Base-by-base conservation (phyloP, 2,329 filamentous ascomycete genomes). In the Penicillium concentricum region DNA sequence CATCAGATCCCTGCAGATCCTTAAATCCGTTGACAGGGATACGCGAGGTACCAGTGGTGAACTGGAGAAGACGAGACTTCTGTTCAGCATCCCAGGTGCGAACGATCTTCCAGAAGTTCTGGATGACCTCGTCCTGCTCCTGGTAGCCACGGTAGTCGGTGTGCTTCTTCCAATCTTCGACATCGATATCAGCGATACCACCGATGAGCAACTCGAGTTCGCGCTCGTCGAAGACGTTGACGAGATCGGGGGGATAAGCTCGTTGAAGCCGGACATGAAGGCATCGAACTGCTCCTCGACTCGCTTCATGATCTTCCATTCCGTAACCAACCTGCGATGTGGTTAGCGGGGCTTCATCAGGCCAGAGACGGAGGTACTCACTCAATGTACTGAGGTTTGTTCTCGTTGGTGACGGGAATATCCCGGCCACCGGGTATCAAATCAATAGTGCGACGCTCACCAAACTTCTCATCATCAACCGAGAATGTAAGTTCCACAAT, bases 131-230 rank as follows among this genome's bases (percentile, higher is more conserved):
- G 69, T 99, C 94, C 56, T 88, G 92, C 78, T 99, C 94, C 10
- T 95, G 97, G 82, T 99, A 99, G 53, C 94, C 94, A 67, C 94
- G 89, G 77, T 99, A 99, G 72, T 99, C 94, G 45, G 94, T 99
- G 79, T 99, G 94, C 82, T 99, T 99, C 88, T 99, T 97, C 94
- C 94, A 99, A 77, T 99, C 94, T 59, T 99, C 94, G 16, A 99
- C 93, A 70, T 99, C 94, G 66, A 99, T 99, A 77, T 99, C 94
- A n/a, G 94, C 94, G 68, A 99, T 99, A 83, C 94, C 94, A 64
- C 94, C 94, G 71, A 99, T 97, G 66, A 99, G 83, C 65, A 99
- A 79, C 77, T 99, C 94, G 46, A 99, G 82, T 77, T 99, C 94
- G 69, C 94, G 90, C 81, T 99, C 94, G 71, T 99, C 94, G 70